Evolutionary conservation across 371 early-diverging fungal species (phyloP).

Genomic region (Mortierella sp.): DNA sequence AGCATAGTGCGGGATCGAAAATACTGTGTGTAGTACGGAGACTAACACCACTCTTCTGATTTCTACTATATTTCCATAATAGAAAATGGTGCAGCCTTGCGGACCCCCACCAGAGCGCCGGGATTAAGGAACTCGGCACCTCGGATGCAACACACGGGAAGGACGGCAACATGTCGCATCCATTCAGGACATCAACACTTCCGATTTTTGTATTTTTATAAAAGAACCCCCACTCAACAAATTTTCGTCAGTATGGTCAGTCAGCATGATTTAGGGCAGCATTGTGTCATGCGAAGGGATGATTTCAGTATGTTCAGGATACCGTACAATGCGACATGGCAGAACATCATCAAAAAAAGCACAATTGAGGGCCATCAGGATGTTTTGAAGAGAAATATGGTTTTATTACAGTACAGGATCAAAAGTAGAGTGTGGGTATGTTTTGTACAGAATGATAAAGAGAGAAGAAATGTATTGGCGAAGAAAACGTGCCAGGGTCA

Average conservation of each 20-base stretch:
- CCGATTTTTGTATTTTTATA: conserved; percentile 4
- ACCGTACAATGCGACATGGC: too few species aligned
- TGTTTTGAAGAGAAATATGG: background rate
- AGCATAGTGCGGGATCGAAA: background rate
- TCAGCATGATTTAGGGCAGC: too few species aligned
- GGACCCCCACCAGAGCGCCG: conserved; percentile 68
- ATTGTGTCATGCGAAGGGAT: too few species aligned
- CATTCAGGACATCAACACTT: background rate
- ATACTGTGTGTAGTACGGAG: background rate
- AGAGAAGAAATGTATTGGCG: too few species aligned
- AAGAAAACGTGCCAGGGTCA: too few species aligned
- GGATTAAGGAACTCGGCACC: conserved; percentile 11
- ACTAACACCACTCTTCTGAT: background rate
- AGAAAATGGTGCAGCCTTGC: conserved; percentile 89
- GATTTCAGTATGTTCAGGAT: too few species aligned
- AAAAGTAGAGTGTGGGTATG: too few species aligned
- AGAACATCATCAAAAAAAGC: too few species aligned
- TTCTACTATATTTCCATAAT: background rate
- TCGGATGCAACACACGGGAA: background rate
- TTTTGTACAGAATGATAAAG: too few species aligned
- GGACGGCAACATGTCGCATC: too few species aligned
- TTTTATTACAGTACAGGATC: background rate
- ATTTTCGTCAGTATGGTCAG: background rate
- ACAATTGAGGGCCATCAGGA: too few species aligned
- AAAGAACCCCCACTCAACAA: background rate